Percentiles rank a stretch among this genome's conserved stretches.
Conservation (phyloP, 768 basidiomycete genomes). For the Nevesoporus exiguus region DNA sequence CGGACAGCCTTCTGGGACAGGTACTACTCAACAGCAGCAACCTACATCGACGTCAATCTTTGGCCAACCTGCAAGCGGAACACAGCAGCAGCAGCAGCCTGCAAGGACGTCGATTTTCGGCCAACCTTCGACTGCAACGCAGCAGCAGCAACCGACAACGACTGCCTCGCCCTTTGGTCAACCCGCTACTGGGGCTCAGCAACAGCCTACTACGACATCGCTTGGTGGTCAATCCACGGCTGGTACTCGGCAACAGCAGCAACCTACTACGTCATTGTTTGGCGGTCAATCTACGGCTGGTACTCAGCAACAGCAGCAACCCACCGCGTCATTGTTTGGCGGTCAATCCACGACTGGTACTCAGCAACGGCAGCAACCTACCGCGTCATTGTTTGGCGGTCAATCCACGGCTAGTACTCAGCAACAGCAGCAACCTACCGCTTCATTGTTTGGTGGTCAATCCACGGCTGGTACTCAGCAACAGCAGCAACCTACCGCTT, state of each 20-base stretch:
- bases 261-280: slow-evolving; percentile 2
- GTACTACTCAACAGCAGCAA: neutral
- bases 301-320: slow-evolving; percentile 12
- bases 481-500: slow-evolving; percentile 7
- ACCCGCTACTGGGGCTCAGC: slow-evolving; percentile 16
- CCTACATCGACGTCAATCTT: neutral
- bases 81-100: slow-evolving; percentile 37
- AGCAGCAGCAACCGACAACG: slow-evolving; percentile 10
- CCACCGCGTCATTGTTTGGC: neutral
- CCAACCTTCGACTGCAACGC: slow-evolving; percentile 12
- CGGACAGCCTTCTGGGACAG: neutral
- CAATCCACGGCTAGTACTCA: slow-evolving; percentile 18
- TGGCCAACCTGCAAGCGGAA: slow-evolving; percentile 6
- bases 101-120: slow-evolving; percentile 27
- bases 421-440: slow-evolving; percentile 20
- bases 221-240: slow-evolving; percentile 17
- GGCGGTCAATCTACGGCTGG: slow-evolving; percentile 27
- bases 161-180: slow-evolving; percentile 10
- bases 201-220: slow-evolving; percentile 20
- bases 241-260: neutral
- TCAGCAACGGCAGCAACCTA: slow-evolving; percentile 29
- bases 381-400: slow-evolving; percentile 22
- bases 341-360: slow-evolving; percentile 14
- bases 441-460: slow-evolving; percentile 31
- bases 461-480: slow-evolving; percentile 32